phyloP scores from a whole-genome alignment of 1,284 basidiomycete genomes.

The Rhodotorula sp. region DNA sequence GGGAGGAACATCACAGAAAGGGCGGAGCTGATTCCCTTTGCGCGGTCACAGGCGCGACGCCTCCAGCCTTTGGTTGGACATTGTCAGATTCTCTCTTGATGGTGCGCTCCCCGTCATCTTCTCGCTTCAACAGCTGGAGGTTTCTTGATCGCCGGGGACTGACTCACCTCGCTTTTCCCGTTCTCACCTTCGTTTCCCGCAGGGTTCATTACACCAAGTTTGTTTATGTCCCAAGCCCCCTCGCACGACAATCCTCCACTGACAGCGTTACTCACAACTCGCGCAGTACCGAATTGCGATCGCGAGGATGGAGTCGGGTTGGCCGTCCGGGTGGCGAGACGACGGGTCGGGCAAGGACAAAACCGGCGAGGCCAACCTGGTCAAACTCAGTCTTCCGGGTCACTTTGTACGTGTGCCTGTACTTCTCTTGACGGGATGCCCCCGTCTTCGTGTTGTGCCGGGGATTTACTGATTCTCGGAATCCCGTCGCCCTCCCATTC shows the following conservation, averaged over 20 bases:
- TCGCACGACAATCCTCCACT: background rate
- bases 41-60: conserved; percentile 57
- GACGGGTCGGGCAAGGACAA: conserved; percentile 50
- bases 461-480: no score
- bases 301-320: conserved; percentile 51
- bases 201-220: conserved; percentile 58
- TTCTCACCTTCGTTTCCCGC: background rate
- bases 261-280: conserved; percentile 47
- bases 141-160: no score
- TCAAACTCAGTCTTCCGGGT: conserved; percentile 32
- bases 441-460: no score
- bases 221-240: background rate
- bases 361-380: conserved; percentile 5
- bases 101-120: background rate
- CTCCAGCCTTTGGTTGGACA: conserved; percentile 73
- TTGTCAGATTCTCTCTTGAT: conserved; percentile 71
- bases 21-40: no score
- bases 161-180: no score
- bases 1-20: no score
- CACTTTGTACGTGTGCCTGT: conserved; percentile 32
- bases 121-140: no score
- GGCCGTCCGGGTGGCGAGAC: conserved; percentile 47
- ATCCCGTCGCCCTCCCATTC: background rate
- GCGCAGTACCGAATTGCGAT: conserved; percentile 65
- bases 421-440: no score